Percentiles rank a stretch among this genome's conserved stretches.
These are phyloP conservation scores for Schrenkiella parvula DNA, from an alignment of 345 rosid genomes.

Conservation along the genomic window DNA sequence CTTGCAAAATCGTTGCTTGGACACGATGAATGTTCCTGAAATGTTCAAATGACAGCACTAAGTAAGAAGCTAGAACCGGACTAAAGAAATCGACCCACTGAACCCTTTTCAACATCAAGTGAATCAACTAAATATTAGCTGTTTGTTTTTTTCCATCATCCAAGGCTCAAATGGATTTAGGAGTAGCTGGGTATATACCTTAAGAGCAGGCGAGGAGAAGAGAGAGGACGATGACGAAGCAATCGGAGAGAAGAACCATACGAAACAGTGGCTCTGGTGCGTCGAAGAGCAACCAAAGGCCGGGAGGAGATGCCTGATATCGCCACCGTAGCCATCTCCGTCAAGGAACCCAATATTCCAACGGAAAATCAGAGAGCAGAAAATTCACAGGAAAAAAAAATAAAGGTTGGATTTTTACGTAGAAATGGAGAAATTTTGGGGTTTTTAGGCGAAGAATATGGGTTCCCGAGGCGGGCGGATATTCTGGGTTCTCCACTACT, in stretches of 20 bases:
- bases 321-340: constrained; percentile 29
- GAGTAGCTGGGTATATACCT: constrained; percentile 34
- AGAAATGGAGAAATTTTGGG: background rate
- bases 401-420: background rate
- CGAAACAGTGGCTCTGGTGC: constrained; percentile 21
- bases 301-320: constrained; percentile 23
- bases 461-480: background rate
- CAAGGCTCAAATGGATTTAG: background rate
- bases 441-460: background rate
- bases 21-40: constrained; percentile 43
- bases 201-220: constrained; percentile 27
- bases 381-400: background rate
- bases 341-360: background rate
- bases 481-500: constrained; percentile 20
- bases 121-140: background rate
- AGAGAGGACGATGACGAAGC: constrained; percentile 16
- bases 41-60: background rate
- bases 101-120: background rate
- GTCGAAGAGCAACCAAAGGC: constrained; percentile 20
- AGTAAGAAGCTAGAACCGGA: background rate
- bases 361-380: background rate
- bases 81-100: too few species aligned
- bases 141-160: background rate
- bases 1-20: constrained; percentile 58
- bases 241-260: constrained; percentile 30